These are phyloP conservation scores for Rhizophagus prolifer DNA, from an alignment of 192 early-diverging fungal genomes.

Conservation along the genomic window DNA sequence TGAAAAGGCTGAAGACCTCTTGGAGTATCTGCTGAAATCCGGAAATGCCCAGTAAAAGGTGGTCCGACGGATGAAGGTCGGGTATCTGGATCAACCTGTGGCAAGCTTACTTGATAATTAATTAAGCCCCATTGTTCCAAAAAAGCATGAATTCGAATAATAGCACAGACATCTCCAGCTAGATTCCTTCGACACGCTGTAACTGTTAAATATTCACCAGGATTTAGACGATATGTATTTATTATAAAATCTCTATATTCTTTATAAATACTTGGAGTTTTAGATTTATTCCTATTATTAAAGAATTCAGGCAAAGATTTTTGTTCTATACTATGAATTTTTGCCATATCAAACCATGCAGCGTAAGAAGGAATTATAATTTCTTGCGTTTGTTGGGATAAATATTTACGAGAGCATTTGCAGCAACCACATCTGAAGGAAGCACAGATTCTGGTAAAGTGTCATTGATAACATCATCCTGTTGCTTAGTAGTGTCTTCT, in stretches of 20 bases:
- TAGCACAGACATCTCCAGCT: conserved; percentile 98
- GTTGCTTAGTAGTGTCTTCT: conserved; percentile 11
- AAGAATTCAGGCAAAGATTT: conserved; percentile 96
- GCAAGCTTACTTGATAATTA: conserved; percentile 85
- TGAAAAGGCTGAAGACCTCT: conserved; percentile 85
- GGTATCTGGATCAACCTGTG: conserved; percentile 86
- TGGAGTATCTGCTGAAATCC: conserved; percentile 89
- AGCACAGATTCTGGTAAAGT: conserved; percentile 30
- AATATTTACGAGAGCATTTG: conserved; percentile 51
- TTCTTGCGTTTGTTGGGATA: conserved; percentile 69
- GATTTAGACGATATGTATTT: conserved; percentile 94
- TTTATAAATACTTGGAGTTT: conserved; percentile 89
- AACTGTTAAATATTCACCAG: conserved; percentile 94
- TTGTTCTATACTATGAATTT: conserved; percentile 85
- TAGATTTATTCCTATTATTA: conserved; percentile 86
- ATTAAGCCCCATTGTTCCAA: conserved; percentile 99
- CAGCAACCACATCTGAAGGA: conserved; percentile 23
- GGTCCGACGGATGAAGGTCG: conserved; percentile 90
- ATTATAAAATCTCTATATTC: conserved; percentile 99
- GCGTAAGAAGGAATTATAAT: conserved; percentile 85
- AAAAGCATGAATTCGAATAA: conserved; percentile 97
- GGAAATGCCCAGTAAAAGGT: conserved; percentile 96
- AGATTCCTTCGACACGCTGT: conserved; percentile 96
- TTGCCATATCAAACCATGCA: conserved; percentile 85
- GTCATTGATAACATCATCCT: conserved; percentile 25